These are phyloP conservation scores for Trifolium pratense DNA, from an alignment of 306 rosid species.

Conservation along the genomic window DNA sequence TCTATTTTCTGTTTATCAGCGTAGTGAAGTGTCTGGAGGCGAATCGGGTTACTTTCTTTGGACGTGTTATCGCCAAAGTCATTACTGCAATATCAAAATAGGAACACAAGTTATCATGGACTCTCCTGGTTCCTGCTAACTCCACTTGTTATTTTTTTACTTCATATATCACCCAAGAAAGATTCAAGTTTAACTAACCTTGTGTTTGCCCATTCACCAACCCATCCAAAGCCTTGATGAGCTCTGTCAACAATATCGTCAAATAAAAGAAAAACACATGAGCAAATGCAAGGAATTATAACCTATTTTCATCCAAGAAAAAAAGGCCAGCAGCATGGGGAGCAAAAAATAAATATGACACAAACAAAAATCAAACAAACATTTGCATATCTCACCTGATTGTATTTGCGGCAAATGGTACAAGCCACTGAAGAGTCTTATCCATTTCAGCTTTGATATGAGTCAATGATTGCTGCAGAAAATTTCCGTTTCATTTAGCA, in stretches of 20 bases:
- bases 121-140: constrained; percentile 1
- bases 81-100: constrained; percentile 53
- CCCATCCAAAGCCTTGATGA: constrained; percentile 95
- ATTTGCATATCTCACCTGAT: constrained; percentile 62
- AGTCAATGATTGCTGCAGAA: constrained; percentile 63
- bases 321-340: not conserved
- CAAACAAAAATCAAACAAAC: constrained; percentile 10
- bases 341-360: not conserved
- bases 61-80: constrained; percentile 58
- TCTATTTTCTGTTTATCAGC: constrained; percentile 81
- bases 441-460: constrained; percentile 77
- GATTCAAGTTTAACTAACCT: constrained; percentile 56
- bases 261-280: constrained; percentile 21
- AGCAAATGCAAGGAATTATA: constrained; percentile 7
- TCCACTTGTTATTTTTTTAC: constrained; percentile 12
- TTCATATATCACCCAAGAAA: not conserved
- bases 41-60: constrained; percentile 55
- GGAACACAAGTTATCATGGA: constrained; percentile 8
- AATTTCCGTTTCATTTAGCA: constrained; percentile 34
- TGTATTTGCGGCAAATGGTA: constrained; percentile 81
- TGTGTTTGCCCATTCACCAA: constrained; percentile 95
- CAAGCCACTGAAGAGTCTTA: constrained; percentile 78
- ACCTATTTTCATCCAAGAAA: constrained; percentile 15
- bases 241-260: constrained; percentile 62
- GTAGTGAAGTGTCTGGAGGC: constrained; percentile 84